phyloP scores from a whole-genome alignment of 73 alveolate genomes.

The Paraurostyla sp. region DNA sequence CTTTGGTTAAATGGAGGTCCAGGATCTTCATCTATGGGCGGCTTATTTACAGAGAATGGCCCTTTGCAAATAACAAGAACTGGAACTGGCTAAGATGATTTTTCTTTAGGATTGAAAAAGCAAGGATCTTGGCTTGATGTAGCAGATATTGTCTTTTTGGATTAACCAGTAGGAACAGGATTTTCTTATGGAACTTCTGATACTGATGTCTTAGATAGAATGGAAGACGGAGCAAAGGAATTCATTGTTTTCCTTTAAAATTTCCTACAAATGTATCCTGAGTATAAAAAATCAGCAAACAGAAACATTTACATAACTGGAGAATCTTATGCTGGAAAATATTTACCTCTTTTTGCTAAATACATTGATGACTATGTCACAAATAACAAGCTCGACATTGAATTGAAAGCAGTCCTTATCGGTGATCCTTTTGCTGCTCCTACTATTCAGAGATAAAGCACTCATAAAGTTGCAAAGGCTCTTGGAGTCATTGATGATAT shows the following conservation, averaged over 20 bases:
- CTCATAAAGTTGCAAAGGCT: neutral
- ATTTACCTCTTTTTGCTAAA: conserved; percentile 71
- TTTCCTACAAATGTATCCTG: conserved; percentile 32
- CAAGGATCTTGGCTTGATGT: conserved; percentile 57
- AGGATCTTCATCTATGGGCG: conserved; percentile 91
- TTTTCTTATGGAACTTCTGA: conserved; percentile 44
- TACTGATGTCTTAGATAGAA: neutral
- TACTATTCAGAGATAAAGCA: neutral
- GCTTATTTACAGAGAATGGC: conserved; percentile 92
- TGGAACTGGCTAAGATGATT: neutral
- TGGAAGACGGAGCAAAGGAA: conserved; percentile 11
- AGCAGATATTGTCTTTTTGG: conserved; percentile 51
- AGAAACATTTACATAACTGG: conserved; percentile 61
- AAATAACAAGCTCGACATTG: neutral
- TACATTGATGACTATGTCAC: conserved; percentile 53
- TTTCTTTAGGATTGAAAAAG: neutral
- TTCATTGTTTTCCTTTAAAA: neutral
- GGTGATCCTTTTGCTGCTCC: conserved; percentile 81
- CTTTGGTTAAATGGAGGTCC: conserved; percentile 98
- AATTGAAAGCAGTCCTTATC: conserved; percentile 70
- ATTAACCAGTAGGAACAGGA: conserved; percentile 62
- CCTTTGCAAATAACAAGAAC: conserved; percentile 79
- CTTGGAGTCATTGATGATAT: neutral
- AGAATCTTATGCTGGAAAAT: conserved; percentile 80
- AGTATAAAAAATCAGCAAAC: conserved; percentile 3